Evolutionary conservation across 768 basidiomycete genomes (phyloP).

Genomic region (Brasilioporus rufonigricans): DNA sequence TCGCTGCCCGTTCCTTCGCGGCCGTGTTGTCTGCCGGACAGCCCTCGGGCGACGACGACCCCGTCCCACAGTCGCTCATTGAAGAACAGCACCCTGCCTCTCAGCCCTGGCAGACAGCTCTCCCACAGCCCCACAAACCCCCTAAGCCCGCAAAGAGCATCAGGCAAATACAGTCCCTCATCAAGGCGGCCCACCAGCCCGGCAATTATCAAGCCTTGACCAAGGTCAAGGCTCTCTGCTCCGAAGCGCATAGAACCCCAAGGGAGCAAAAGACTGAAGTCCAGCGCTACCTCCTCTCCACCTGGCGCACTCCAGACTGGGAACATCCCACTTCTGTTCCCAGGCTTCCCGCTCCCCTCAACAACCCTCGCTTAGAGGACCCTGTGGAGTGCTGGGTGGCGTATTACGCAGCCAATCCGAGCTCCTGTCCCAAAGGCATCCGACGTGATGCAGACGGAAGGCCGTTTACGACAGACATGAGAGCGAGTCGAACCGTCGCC

Average conservation of each 20-base stretch:
- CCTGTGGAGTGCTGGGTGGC: slow-evolving; percentile 46
- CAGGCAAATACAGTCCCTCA: slow-evolving; percentile 42
- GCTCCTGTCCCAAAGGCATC: slow-evolving; percentile 49
- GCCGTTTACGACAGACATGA: slow-evolving; percentile 42
- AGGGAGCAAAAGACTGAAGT: slow-evolving; percentile 44
- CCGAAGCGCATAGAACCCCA: slow-evolving; percentile 43
- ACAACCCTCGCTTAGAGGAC: slow-evolving; percentile 47
- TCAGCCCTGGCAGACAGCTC: slow-evolving; percentile 27
- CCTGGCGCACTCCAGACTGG: slow-evolving; percentile 44
- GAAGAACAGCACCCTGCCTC: slow-evolving; percentile 18
- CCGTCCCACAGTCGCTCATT: slow-evolving; percentile 11
- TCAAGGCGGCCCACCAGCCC: slow-evolving; percentile 42
- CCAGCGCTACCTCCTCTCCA: slow-evolving; percentile 41
- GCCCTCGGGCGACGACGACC: slow-evolving; percentile 24
- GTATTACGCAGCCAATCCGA: slow-evolving; percentile 42
- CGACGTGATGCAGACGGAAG: slow-evolving; percentile 37
- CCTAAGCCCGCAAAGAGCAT: slow-evolving; percentile 35
- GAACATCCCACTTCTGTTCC: slow-evolving; percentile 23
- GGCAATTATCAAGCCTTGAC: slow-evolving; percentile 40
- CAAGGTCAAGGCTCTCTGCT: slow-evolving; percentile 44
- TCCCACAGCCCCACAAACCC: slow-evolving; percentile 12
- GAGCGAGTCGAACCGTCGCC: slow-evolving; percentile 46
- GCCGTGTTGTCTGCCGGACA: slow-evolving; percentile 33
- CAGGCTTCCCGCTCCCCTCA: slow-evolving; percentile 25
- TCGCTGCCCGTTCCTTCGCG: slow-evolving; percentile 34